Percentiles rank a stretch among this genome's conserved stretches.
phyloP scores from a whole-genome alignment of 345 rosid species.

The Hevea brasiliensis region DNA sequence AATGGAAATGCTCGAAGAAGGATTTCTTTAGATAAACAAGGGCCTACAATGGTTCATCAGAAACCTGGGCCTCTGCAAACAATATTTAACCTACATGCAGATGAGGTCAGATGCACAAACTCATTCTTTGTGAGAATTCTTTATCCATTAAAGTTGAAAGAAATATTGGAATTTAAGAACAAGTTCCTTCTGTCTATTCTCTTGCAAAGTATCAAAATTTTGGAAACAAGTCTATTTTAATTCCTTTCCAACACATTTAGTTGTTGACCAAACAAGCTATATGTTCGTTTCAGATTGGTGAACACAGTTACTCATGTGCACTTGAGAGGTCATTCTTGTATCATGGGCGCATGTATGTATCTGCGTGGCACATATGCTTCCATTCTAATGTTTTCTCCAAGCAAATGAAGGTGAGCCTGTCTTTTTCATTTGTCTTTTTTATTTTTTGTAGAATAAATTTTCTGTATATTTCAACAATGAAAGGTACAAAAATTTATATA shows the following conservation, averaged over 20 bases:
- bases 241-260: conserved; percentile 2
- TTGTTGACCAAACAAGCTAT: conserved; percentile 20
- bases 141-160: not conserved
- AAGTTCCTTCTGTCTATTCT: not conserved
- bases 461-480: no score
- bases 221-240: not conserved
- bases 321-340: conserved; percentile 96
- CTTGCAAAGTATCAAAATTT: not conserved
- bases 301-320: conserved; percentile 93
- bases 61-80: conserved; percentile 97
- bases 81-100: conserved; percentile 81
- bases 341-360: conserved; percentile 98
- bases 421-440: conserved; percentile 10
- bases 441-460: not conserved
- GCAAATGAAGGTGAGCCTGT: conserved; percentile 88
- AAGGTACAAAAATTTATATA: not conserved
- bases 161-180: not conserved
- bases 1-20: conserved; percentile 78
- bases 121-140: conserved; percentile 14
- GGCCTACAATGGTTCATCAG: conserved; percentile 92
- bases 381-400: conserved; percentile 98
- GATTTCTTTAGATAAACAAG: conserved; percentile 65
- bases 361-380: conserved; percentile 98
- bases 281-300: conserved; percentile 61
- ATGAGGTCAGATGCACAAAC: conserved; percentile 58